A percentile compares a stretch with the other conserved stretches of the same genome.
Conservation (phyloP, 306 rosid species). For the Cercis canadensis region DNA sequence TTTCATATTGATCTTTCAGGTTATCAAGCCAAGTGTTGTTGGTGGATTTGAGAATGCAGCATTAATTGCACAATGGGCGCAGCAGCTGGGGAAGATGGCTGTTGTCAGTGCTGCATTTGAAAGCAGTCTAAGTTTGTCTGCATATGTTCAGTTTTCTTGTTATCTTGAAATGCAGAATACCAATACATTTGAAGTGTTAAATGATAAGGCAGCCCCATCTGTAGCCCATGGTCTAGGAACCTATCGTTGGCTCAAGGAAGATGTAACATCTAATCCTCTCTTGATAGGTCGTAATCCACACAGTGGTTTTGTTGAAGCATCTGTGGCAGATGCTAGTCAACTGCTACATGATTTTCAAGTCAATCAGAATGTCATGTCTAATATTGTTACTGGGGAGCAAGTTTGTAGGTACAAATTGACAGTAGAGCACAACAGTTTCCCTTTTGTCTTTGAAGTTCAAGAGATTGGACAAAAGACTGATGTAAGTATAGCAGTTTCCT, state of each 20-base stretch:
- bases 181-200: conserved; percentile 44
- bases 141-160: conserved; percentile 79
- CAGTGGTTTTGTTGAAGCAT: conserved; percentile 79
- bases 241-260: conserved; percentile 88
- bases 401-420: conserved; percentile 54
- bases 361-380: conserved; percentile 51
- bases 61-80: conserved; percentile 86
- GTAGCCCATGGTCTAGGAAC: conserved; percentile 95
- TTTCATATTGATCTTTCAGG: conserved; percentile 55
- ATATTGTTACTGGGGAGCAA: conserved; percentile 50
- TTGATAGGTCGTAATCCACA: conserved; percentile 56
- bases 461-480: conserved; percentile 70
- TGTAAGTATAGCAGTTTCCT: conserved; percentile 56
- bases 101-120: conserved; percentile 91
- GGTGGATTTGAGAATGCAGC: conserved; percentile 95
- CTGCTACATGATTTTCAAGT: conserved; percentile 62
- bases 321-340: conserved; percentile 67
- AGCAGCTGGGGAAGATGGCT: conserved; percentile 82
- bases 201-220: conserved; percentile 48
- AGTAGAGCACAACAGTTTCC: conserved; percentile 49
- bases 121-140: conserved; percentile 89
- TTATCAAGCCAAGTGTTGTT: conserved; percentile 90
- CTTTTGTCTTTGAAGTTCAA: conserved; percentile 63
- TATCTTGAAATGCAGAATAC: conserved; percentile 72
- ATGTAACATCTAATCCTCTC: conserved; percentile 61